phyloP scores from a whole-genome alignment of 2,329 filamentous ascomycete genomes.

The Colletotrichum destructivum region DNA sequence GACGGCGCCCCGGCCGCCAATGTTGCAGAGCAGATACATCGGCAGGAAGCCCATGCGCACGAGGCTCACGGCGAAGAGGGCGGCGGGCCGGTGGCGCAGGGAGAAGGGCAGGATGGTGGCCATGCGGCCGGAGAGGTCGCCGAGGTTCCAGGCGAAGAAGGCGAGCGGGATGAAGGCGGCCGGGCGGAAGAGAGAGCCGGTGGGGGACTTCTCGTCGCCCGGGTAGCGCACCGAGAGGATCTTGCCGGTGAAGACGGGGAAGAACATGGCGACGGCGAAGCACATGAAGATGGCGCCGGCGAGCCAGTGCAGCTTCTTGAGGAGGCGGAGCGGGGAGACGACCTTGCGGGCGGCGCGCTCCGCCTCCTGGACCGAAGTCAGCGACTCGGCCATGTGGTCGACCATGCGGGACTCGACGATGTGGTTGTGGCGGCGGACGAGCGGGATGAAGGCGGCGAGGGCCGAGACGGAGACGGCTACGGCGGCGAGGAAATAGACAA shows the following conservation, averaged over 20 bases:
- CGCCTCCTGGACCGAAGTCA: slow-evolving; percentile 66
- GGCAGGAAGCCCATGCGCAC: slow-evolving; percentile 81
- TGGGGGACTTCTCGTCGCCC: slow-evolving; percentile 47
- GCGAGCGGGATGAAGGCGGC: slow-evolving; percentile 89
- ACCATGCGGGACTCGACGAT: slow-evolving; percentile 66
- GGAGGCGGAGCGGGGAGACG: slow-evolving; percentile 73
- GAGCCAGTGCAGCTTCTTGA: slow-evolving; percentile 84
- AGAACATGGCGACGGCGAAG: slow-evolving; percentile 92
- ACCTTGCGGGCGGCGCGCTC: slow-evolving; percentile 66
- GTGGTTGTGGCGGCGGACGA: slow-evolving; percentile 74
- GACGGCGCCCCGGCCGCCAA: slow-evolving; percentile 80
- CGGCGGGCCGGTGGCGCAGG: slow-evolving; percentile 73
- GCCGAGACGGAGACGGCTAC: slow-evolving; percentile 80
- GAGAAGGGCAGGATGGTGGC: slow-evolving; percentile 71
- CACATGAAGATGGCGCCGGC: slow-evolving; percentile 83
- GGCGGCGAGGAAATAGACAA: slow-evolving; percentile 92
- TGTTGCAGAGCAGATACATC: slow-evolving; percentile 91
- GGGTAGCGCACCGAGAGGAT: slow-evolving; percentile 61
- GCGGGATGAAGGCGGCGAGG: slow-evolving; percentile 80
- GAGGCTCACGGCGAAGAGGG: slow-evolving; percentile 78
- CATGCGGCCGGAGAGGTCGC: slow-evolving; percentile 85
- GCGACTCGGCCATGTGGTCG: slow-evolving; percentile 64
- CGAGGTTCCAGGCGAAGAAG: slow-evolving; percentile 94
- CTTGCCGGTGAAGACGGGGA: slow-evolving; percentile 89
- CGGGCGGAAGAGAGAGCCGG: slow-evolving; percentile 73